phyloP scores from a whole-genome alignment of 495 filamentous ascomycete species.

The Glarea lozoyensis region DNA sequence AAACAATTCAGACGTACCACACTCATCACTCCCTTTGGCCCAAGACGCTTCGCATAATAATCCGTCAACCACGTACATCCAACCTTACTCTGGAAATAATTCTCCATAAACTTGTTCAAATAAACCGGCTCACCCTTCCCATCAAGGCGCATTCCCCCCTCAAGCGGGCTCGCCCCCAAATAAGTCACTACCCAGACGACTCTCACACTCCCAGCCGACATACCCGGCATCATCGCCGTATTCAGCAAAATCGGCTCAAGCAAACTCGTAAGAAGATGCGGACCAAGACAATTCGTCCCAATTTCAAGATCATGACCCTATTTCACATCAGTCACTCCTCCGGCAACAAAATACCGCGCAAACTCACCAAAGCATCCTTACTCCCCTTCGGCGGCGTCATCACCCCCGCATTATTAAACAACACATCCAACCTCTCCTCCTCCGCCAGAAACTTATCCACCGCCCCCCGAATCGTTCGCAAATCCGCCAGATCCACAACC shows the following conservation, averaged over 20 bases:
- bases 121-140: constrained; percentile 17
- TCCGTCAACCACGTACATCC: constrained; percentile 31
- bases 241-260: constrained; percentile 31
- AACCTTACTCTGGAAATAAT: constrained; percentile 34
- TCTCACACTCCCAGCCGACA: constrained; percentile 22
- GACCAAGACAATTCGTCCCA: constrained; percentile 39
- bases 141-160: constrained; percentile 22
- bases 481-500: constrained; percentile 34
- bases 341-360: no score
- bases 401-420: constrained; percentile 43
- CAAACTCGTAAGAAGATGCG: constrained; percentile 34
- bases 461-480: constrained; percentile 32
- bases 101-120: constrained; percentile 15
- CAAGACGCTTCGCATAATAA: constrained; percentile 27
- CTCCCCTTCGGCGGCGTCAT: constrained; percentile 30
- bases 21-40: constrained; percentile 23
- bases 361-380: constrained; percentile 17
- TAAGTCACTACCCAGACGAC: constrained; percentile 31
- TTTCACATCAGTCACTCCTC: no score
- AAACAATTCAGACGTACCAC: constrained; percentile 20
- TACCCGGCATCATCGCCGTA: constrained; percentile 23
- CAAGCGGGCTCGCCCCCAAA: constrained; percentile 18
- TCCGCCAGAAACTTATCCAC: constrained; percentile 30
- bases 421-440: constrained; percentile 36
- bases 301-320: constrained; percentile 39